Conservation (phyloP, 106 monocot genomes). For the Allium fistulosum region DNA sequence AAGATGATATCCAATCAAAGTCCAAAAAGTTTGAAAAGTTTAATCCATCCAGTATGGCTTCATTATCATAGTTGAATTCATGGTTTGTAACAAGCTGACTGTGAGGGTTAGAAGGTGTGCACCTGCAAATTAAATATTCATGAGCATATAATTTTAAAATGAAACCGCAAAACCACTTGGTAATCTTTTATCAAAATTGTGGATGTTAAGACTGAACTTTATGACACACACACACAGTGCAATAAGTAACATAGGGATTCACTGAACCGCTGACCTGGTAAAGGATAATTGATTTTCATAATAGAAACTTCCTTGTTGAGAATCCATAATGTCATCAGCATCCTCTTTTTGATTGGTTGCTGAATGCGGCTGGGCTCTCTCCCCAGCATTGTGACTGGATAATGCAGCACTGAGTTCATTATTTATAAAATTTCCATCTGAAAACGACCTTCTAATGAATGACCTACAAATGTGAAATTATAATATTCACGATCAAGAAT, state of each 20-base stretch:
- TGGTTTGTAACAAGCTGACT: constrained; percentile 36
- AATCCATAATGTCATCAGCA: constrained; percentile 40
- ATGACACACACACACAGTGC: too few relatives aligned
- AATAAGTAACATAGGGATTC: too few relatives aligned
- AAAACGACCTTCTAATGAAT: constrained; percentile 76
- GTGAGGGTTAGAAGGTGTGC: constrained; percentile 16
- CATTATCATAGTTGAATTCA: constrained; percentile 29
- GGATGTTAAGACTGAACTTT: too few relatives aligned
- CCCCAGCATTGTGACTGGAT: constrained; percentile 19
- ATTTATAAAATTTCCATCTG: constrained; percentile 65
- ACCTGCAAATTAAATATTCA: constrained; percentile 19
- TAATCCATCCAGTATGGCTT: constrained; percentile 28
- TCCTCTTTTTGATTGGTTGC: constrained; percentile 8
- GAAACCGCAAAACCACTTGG: not conserved
- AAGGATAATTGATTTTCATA: constrained; percentile 46
- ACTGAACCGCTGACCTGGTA: constrained; percentile 22
- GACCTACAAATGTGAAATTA: constrained; percentile 39
- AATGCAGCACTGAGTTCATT: constrained; percentile 10
- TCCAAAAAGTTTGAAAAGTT: constrained; percentile 87
- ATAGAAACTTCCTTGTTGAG: constrained; percentile 53
- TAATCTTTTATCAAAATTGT: too few relatives aligned
- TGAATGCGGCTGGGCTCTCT: constrained; percentile 20
- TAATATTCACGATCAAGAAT: not conserved
- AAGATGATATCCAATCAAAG: constrained; percentile 75
- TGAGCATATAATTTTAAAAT: not conserved